These are phyloP conservation scores for Sclerotinia spermophila DNA, from an alignment of 2,329 filamentous ascomycete species.

Conservation along the genomic window DNA sequence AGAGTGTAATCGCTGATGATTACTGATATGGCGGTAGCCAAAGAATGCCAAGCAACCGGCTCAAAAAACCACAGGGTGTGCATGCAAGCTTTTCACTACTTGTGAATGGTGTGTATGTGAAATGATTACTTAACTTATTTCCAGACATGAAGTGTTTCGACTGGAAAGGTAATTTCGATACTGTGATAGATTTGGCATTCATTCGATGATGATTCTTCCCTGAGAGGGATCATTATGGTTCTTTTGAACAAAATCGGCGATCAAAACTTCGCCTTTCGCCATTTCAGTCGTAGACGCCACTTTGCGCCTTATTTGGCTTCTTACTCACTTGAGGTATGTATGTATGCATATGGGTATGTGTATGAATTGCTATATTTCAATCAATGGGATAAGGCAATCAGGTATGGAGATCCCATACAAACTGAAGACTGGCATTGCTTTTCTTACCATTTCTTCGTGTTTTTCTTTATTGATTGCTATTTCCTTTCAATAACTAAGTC, in stretches of 20 bases:
- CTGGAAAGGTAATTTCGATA: rapidly evolving
- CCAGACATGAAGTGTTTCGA: not conserved
- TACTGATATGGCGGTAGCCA: not conserved
- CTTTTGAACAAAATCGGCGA: not conserved
- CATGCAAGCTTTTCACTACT: not conserved
- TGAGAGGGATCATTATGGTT: rapidly evolving
- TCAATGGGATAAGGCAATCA: not conserved
- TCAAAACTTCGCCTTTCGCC: not conserved
- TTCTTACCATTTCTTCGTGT: not conserved
- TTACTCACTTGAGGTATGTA: not conserved
- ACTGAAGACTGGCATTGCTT: not conserved
- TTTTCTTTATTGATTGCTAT: not conserved
- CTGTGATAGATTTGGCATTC: not conserved
- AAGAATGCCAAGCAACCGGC: not conserved
- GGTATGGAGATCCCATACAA: not conserved
- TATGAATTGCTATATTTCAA: not conserved
- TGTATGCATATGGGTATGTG: too few relatives aligned
- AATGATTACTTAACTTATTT: not conserved
- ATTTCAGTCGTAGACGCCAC: too few relatives aligned
- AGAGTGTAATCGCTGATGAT: not conserved
- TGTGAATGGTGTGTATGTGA: not conserved
- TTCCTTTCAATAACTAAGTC: not conserved
- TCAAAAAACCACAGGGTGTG: not conserved
- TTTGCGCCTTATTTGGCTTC: not conserved
- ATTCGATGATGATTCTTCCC: not conserved